Evolutionary conservation across 345 rosid genomes (phyloP).

Genomic region (Moricandia arvensis): DNA sequence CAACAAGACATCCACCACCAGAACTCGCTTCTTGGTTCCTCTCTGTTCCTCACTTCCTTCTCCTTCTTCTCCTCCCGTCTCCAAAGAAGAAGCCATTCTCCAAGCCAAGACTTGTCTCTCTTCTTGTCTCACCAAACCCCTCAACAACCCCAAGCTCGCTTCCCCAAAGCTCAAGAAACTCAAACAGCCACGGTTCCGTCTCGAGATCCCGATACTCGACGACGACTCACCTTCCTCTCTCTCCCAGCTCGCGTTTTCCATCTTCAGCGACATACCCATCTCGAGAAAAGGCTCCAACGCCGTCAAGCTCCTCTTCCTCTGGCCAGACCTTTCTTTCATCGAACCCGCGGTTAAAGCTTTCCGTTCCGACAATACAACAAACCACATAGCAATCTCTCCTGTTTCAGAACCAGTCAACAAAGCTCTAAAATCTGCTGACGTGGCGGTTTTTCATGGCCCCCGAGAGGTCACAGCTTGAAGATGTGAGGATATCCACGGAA

Average conservation of each 20-base stretch:
- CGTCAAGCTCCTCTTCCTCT: constrained; percentile 50
- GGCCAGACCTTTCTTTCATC: constrained; percentile 46
- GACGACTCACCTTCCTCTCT: constrained; percentile 67
- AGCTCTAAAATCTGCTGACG: constrained; percentile 49
- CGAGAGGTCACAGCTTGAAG: constrained; percentile 47
- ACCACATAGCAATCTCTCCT: constrained; percentile 46
- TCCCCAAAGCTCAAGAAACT: constrained; percentile 66
- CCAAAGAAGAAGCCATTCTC: constrained; percentile 80
- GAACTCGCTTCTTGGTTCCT: constrained; percentile 24
- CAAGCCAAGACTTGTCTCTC: constrained; percentile 81
- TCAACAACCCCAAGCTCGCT: constrained; percentile 69
- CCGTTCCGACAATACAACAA: constrained; percentile 38
- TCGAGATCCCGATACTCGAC: constrained; percentile 63
- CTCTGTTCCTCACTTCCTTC: constrained; percentile 45
- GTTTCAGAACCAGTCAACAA: constrained; percentile 15
- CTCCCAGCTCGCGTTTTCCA: constrained; percentile 52
- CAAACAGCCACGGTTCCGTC: constrained; percentile 70
- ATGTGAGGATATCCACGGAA: constrained; percentile 42
- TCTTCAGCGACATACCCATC: constrained; percentile 54
- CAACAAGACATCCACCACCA: constrained; percentile 27
- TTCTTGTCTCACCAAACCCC: constrained; percentile 63
- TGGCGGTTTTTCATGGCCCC: constrained; percentile 67
- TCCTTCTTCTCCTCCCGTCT: constrained; percentile 52
- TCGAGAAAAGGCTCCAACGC: constrained; percentile 53
- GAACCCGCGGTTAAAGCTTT: constrained; percentile 46